These are phyloP conservation scores for Neurospora sp. DNA, from an alignment of 2,329 filamentous ascomycete species.

Conservation along the genomic window DNA sequence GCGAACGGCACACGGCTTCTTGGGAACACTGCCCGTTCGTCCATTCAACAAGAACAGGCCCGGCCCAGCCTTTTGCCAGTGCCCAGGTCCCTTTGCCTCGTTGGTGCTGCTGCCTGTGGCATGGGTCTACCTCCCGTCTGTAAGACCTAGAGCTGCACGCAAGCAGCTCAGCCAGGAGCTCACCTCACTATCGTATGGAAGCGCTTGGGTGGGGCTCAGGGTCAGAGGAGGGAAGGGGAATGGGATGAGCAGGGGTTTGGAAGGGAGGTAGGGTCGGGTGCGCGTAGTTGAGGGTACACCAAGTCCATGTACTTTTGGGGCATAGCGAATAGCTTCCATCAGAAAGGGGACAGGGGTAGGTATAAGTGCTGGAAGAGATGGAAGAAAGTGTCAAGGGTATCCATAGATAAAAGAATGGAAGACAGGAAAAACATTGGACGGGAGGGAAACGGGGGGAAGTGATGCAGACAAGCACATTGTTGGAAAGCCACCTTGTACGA, in stretches of 20 bases:
- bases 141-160: background rate
- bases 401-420: background rate
- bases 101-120: background rate
- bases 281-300: background rate
- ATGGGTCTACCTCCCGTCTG: background rate
- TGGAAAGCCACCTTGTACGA: background rate
- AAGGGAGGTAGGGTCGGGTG: background rate
- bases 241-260: background rate
- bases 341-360: background rate
- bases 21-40: background rate
- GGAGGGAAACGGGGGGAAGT: background rate
- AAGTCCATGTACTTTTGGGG: background rate
- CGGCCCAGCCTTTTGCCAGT: background rate
- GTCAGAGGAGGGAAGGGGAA: background rate
- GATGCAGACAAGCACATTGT: background rate
- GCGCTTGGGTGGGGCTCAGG: slow-evolving; percentile 17
- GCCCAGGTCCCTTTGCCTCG: background rate
- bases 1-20: slow-evolving; percentile 5
- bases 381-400: background rate
- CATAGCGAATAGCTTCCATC: background rate
- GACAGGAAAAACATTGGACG: background rate
- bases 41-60: background rate
- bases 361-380: background rate
- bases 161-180: background rate
- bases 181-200: slow-evolving; percentile 10